These are phyloP conservation scores for Leptoxyphium fumago DNA, from an alignment of 2,329 filamentous ascomycete species.

Conservation along the genomic window DNA sequence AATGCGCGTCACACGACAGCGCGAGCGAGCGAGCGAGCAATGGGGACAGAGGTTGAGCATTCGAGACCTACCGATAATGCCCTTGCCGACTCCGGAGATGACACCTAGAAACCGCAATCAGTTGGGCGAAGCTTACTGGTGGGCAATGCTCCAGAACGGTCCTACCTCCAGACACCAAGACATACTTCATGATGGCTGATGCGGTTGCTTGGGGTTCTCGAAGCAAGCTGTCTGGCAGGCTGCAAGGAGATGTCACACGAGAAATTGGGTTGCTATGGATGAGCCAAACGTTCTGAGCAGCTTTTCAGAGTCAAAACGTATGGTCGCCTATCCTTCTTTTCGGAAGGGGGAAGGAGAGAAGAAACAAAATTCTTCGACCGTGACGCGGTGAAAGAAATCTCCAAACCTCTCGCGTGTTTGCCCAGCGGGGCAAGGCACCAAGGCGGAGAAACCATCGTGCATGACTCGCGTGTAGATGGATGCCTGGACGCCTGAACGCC, in stretches of 20 bases:
- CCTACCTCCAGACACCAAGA: slow-evolving; percentile 64
- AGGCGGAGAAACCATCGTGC: no score
- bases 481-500: no score
- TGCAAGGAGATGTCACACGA: no score
- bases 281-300: not conserved
- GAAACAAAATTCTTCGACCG: not conserved
- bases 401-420: not conserved
- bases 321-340: slow-evolving; percentile 24
- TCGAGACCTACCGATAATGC: slow-evolving; percentile 45
- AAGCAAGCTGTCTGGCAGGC: no score
- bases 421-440: no score
- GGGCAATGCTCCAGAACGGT: slow-evolving; percentile 4
- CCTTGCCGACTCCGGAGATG: slow-evolving; percentile 48
- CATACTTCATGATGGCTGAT: slow-evolving; percentile 56
- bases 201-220: not conserved
- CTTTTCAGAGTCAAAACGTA: slow-evolving; percentile 15
- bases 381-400: not conserved
- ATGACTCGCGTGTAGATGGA: no score
- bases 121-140: not conserved
- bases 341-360: slow-evolving; percentile 29
- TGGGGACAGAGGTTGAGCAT: slow-evolving; percentile 1
- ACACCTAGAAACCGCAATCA: slow-evolving; percentile 24
- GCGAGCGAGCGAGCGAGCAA: not conserved
- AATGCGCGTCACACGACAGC: slow-evolving; percentile 7
- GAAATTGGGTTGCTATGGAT: not conserved